Base-by-base conservation (phyloP, 108 stramenopile species). In the Parietichytrium sp. region DNA sequence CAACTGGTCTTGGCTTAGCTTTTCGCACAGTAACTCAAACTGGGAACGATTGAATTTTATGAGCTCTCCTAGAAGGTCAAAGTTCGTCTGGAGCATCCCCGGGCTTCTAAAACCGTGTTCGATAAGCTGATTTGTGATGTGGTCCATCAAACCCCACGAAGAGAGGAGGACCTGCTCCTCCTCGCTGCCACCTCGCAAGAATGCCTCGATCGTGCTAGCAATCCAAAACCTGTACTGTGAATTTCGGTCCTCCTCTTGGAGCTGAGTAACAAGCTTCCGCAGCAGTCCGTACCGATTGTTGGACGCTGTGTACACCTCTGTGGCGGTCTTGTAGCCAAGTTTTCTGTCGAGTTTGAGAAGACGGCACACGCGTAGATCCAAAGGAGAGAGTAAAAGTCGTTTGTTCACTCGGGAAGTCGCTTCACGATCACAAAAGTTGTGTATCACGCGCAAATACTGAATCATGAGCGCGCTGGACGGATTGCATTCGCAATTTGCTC, bases 181-280 rank as follows among this genome's bases (percentile, higher is more conserved):
- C 15, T 89, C 61, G 36, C 91, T 89, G 4, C 92, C 90, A 25
- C 93, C 93, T 26, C 95, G 90, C 3, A 96, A 80, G 80, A 87
- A 96, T 20, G 93, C 92, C 83, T 96, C 95, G 20, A 93, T 83
- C 81, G 93, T 93, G 83, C 91, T 91, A 7, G 93, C 91, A 27
- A 96, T 81, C 95, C 95, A 96, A 84, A 94, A 96, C 33, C 92
- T 85, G 80, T 96, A 94, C 26, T 88, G 90, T 25, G 92, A 93
- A 31, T 94, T 92, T 29, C 90, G 87, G 25, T 86, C 80, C 51
- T 95, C 93, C 13, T 83, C 48, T 79, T 91, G 84, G 50, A 94
- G 88, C 8, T 90, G 91, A 7, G 82, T 50, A 15, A 91, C 83
- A 49, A 95, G 86, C 79, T 93, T 93, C 51, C 88, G 89, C 13